Conservation (phyloP, 495 filamentous ascomycete species). For the Penicilliopsis zonata region DNA sequence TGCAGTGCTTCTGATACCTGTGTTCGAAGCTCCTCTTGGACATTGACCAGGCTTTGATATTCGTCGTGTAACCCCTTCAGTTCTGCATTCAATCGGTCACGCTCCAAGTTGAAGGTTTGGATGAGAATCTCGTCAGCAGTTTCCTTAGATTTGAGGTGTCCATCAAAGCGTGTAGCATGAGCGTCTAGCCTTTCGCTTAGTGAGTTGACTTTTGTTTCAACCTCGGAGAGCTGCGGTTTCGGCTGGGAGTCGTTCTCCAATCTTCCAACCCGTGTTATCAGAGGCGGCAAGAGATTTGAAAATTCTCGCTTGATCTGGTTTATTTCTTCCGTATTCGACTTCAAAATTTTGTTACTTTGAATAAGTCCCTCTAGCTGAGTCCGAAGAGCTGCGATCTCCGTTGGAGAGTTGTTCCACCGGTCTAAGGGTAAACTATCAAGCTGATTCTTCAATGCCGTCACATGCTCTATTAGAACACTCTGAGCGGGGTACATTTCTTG, state of each 20-base stretch:
- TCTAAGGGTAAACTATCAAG: constrained; percentile 1
- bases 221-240: constrained; percentile 1
- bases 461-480: constrained; percentile 7
- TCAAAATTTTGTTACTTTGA: not conserved
- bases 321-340: constrained; percentile 4
- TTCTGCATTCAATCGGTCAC: constrained; percentile 2
- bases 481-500: constrained; percentile 24
- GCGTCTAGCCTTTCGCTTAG: not conserved
- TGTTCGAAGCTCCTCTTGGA: not conserved
- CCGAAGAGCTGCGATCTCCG: constrained; percentile 1
- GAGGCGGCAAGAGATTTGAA: constrained; percentile 1
- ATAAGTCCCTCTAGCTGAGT: constrained; percentile 2
- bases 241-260: no score
- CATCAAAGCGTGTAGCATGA: not conserved
- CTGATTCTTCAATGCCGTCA: constrained; percentile 1
- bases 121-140: not conserved
- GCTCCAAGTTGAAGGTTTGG: constrained; percentile 4
- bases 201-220: not conserved
- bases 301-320: constrained; percentile 3
- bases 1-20: no score
- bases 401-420: not conserved
- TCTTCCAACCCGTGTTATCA: no score
- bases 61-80: constrained; percentile 2
- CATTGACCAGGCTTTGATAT: constrained; percentile 2
- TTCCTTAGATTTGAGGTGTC: constrained; percentile 1